Conservation (phyloP, 768 basidiomycete species). For the Mycena maculata region DNA sequence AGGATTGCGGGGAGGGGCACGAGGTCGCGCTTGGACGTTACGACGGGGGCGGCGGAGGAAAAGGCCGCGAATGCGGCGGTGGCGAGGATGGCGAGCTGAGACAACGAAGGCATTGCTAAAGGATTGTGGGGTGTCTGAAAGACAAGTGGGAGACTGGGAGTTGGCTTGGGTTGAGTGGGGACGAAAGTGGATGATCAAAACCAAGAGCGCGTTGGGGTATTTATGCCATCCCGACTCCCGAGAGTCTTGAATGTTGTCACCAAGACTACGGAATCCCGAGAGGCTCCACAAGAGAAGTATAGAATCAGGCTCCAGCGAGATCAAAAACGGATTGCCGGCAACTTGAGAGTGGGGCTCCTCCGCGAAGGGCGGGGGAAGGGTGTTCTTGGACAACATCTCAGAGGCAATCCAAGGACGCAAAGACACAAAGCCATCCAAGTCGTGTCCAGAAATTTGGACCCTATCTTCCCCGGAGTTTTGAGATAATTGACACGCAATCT, state of each 20-base stretch:
- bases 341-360: background rate
- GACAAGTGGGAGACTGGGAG: slow-evolving; percentile 19
- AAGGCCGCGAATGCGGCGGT: slow-evolving; percentile 27
- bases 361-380: too few species aligned
- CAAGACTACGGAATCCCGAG: too few species aligned
- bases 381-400: too few species aligned
- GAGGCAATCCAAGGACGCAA: too few species aligned
- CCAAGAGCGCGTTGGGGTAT: background rate
- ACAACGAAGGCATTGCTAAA: slow-evolving; percentile 31
- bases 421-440: too few species aligned
- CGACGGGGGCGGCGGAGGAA: slow-evolving; percentile 27
- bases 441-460: too few species aligned
- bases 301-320: background rate
- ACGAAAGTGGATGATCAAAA: slow-evolving; percentile 20
- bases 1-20: slow-evolving; percentile 26
- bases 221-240: slow-evolving; percentile 17
- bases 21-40: slow-evolving; percentile 1
- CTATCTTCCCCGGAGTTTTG: too few species aligned
- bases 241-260: too few species aligned
- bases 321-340: background rate
- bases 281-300: background rate
- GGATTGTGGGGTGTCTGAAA: slow-evolving; percentile 31
- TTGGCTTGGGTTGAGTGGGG: background rate
- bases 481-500: too few species aligned
- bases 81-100: slow-evolving; percentile 26